Evolutionary conservation across 331 rosid genomes (phyloP), one percentile per base, ranked within the genome.

Genomic region (Quercus tomentella): DNA sequence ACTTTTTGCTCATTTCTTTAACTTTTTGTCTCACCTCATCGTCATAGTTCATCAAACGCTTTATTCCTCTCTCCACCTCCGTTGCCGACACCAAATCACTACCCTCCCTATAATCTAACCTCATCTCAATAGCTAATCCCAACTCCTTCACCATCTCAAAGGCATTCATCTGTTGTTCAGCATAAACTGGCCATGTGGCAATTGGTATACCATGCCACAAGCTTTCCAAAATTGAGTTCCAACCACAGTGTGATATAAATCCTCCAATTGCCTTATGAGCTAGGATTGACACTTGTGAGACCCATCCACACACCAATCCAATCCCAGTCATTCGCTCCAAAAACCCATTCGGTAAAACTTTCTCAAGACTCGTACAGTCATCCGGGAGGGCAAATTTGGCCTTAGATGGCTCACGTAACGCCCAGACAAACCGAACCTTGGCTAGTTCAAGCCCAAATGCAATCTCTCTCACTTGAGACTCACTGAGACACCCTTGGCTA

Each of bases 201-300:
- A 79, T 63, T 5, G 78, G 83, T 25, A 73, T 68, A 1, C 78
- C 78, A 18, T 45, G 45, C 78, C 78, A 80, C 20, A 80, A 2
- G 55, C 83, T 80, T 45, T 80, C 79, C 43, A 80, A 28, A 31
- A 57, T 75, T 12, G 77, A 74, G 28, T 75, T 57, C 78, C 70
- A 57, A 0, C 78, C 78, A 16, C 54, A 54, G 15, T 80, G 83
- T 12, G 78, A 80, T 3, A 73, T 78, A 22, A 80, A 80, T 23
- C 83, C 78, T 31, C 83, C 74, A 2, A 49, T 9, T 7, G 82
- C 71, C 7, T 22, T 37, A 65, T 79, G 82, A 22, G 72, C 54
- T 54, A 79, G 5, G 1, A 72, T 28, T 2, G 22, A 14, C 73
- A 61, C 82, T 7, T 79, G 82, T n/a, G 82, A 62, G 10, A 70